Evolutionary conservation across 257 asterid genomes (phyloP).

Genomic region (Knoxia roxburghii): DNA sequence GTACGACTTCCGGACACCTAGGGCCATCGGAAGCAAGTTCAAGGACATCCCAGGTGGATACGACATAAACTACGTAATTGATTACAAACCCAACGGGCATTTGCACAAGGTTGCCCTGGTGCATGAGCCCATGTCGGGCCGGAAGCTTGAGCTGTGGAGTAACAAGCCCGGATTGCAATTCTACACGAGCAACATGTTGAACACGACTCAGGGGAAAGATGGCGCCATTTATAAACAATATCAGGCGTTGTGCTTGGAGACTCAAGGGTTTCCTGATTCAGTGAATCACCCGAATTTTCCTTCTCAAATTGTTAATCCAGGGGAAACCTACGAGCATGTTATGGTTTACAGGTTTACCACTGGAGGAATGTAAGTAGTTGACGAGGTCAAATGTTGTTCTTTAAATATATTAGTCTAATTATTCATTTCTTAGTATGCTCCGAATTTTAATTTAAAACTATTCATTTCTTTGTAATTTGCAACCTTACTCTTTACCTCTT

Average conservation of each 20-base stretch:
- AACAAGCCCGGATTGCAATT: constrained; percentile 78
- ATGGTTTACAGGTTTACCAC: constrained; percentile 77
- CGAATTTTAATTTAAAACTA: no score
- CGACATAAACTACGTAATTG: constrained; percentile 72
- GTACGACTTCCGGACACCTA: constrained; percentile 51
- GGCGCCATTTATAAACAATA: constrained; percentile 45
- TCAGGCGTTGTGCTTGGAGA: constrained; percentile 66
- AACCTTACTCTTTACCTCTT: no score
- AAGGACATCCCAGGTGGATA: constrained; percentile 44
- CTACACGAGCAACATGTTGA: constrained; percentile 61
- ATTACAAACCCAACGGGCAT: constrained; percentile 24
- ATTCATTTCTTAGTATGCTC: no score
- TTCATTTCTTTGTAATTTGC: no score
- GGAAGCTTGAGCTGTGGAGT: constrained; percentile 82
- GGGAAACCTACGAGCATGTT: constrained; percentile 45
- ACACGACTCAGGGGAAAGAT: constrained; percentile 40
- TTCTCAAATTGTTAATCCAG: constrained; percentile 64
- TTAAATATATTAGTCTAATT: no score
- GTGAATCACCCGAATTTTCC: constrained; percentile 78
- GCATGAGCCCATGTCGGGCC: constrained; percentile 41
- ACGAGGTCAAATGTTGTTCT: no score
- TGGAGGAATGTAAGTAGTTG: constrained; percentile 1
- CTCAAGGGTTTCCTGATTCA: constrained; percentile 86
- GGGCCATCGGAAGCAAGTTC: constrained; percentile 41
- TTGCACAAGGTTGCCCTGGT: constrained; percentile 47